Evolutionary conservation across 768 basidiomycete species (phyloP).

Genomic region (Pholiota microspora): DNA sequence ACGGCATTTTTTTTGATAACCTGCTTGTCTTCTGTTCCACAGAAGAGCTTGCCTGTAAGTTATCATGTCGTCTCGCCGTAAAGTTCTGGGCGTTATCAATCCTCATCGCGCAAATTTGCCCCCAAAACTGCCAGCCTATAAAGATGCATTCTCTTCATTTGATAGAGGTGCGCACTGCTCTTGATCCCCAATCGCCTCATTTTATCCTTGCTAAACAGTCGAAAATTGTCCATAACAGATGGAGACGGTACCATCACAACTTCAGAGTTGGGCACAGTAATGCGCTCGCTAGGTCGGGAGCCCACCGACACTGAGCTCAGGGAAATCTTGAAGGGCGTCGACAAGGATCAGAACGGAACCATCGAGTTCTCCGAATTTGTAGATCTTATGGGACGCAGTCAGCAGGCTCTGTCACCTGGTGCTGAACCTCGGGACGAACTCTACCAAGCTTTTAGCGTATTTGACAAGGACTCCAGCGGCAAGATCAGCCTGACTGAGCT

Average conservation of each 20-base stretch:
- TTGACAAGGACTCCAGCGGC: slow-evolving; percentile 95
- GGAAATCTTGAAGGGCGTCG: slow-evolving; percentile 44
- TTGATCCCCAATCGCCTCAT: slow-evolving; percentile 4
- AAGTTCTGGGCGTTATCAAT: background rate
- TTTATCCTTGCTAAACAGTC: too few relatives aligned
- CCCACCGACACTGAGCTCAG: slow-evolving; percentile 43
- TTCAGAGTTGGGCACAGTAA: slow-evolving; percentile 42
- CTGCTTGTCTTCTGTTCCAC: background rate
- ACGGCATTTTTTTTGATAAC: background rate
- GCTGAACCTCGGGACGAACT: slow-evolving; percentile 76
- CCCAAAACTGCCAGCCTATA: slow-evolving; percentile 67
- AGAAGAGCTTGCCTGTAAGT: slow-evolving; percentile 5
- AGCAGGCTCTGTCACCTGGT: slow-evolving; percentile 4
- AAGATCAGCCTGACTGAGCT: slow-evolving; percentile 86
- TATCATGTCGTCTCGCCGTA: background rate
- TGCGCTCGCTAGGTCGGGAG: slow-evolving; percentile 44
- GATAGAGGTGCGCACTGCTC: slow-evolving; percentile 70
- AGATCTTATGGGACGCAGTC: slow-evolving; percentile 35
- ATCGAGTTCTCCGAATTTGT: slow-evolving; percentile 49
- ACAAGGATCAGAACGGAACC: slow-evolving; percentile 40
- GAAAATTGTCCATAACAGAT: slow-evolving; percentile 25
- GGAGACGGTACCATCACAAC: slow-evolving; percentile 47
- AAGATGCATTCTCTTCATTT: slow-evolving; percentile 97
- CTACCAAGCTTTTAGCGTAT: slow-evolving; percentile 94
- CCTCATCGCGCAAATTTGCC: background rate